These are phyloP conservation scores for Dioscorea dumetorum DNA, from an alignment of 106 monocot species.

Conservation along the genomic window DNA sequence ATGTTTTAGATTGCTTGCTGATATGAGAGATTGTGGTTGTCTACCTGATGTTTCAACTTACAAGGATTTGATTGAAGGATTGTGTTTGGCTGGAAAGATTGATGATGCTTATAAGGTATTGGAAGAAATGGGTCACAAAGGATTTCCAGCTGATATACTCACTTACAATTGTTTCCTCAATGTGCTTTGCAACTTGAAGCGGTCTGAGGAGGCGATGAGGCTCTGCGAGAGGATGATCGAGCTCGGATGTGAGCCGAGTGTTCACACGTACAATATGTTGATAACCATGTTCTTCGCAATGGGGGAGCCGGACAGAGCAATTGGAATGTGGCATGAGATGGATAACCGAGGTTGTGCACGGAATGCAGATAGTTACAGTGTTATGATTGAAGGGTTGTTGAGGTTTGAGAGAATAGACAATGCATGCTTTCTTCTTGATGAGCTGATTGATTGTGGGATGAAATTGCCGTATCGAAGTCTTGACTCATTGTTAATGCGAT, in stretches of 20 bases:
- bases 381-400: slow-evolving; percentile 84
- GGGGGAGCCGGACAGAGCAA: slow-evolving; percentile 50
- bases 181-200: slow-evolving; percentile 71
- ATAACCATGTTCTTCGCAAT: slow-evolving; percentile 81
- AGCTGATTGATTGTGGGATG: slow-evolving; percentile 62
- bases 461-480: slow-evolving; percentile 74
- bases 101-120: slow-evolving; percentile 75
- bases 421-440: slow-evolving; percentile 70
- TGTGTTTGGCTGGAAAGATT: slow-evolving; percentile 63
- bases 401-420: slow-evolving; percentile 49
- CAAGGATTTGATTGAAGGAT: slow-evolving; percentile 86
- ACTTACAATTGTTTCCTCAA: slow-evolving; percentile 92
- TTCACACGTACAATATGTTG: slow-evolving; percentile 90
- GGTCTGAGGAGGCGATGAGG: slow-evolving; percentile 53
- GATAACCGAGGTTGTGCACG: slow-evolving; percentile 47
- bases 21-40: slow-evolving; percentile 75
- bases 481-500: slow-evolving; percentile 49
- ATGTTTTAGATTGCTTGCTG: slow-evolving; percentile 67
- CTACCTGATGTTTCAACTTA: slow-evolving; percentile 95
- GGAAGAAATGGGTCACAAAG: slow-evolving; percentile 79
- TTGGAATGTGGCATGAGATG: slow-evolving; percentile 79
- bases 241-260: slow-evolving; percentile 77
- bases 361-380: slow-evolving; percentile 57
- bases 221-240: slow-evolving; percentile 80
- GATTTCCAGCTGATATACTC: slow-evolving; percentile 82